Percentiles rank a stretch among this genome's conserved stretches.
Conservation (phyloP, 371 early-diverging fungal species). For the Saksenaea vasiformis region DNA sequence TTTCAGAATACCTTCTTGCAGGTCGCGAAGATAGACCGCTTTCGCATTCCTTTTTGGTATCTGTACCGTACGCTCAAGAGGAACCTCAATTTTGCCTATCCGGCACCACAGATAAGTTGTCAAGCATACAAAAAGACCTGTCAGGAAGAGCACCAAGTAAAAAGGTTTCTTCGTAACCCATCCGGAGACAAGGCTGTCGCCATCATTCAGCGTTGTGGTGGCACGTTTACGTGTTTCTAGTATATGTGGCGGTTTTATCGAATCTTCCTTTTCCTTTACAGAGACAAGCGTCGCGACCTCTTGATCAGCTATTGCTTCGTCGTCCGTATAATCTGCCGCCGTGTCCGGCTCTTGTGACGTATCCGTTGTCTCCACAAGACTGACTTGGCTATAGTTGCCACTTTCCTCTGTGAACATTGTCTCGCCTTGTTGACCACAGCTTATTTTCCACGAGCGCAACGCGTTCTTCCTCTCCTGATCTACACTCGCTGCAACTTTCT, state of each 20-base stretch:
- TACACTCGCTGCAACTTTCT: not conserved
- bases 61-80: not conserved
- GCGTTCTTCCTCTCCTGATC: not conserved
- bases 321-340: not conserved
- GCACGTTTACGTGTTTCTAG: not conserved
- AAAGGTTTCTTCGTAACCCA: not conserved
- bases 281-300: not conserved
- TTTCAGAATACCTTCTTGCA: conserved; percentile 40
- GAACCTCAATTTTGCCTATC: too few relatives aligned
- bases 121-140: not conserved
- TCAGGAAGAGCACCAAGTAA: not conserved
- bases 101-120: not conserved
- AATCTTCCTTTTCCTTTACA: not conserved
- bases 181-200: not conserved
- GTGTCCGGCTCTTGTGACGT: not conserved
- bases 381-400: not conserved
- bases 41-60: conserved; percentile 8
- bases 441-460: not conserved
- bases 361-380: not conserved
- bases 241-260: not conserved
- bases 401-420: not conserved
- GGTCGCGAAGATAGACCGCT: conserved; percentile 51
- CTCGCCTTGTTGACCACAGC: not conserved
- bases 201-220: not conserved
- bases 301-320: not conserved